A percentile compares a stretch with the other conserved stretches of the same genome.
These are phyloP conservation scores for Gentiana straminea DNA, from an alignment of 257 asterid genomes.

Conservation along the genomic window DNA sequence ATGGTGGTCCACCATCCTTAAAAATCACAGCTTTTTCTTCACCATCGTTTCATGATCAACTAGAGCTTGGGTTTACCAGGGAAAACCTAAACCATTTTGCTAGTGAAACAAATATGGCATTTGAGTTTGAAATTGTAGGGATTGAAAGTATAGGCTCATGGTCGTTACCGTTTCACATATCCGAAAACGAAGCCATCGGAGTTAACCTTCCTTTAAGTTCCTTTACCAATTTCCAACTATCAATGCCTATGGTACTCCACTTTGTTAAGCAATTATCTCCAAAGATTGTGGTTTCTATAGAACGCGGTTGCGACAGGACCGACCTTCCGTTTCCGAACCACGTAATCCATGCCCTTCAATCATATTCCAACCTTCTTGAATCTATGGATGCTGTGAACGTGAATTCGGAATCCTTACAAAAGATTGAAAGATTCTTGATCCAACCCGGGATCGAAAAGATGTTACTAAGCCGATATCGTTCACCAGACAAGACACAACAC, in stretches of 20 bases:
- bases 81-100: slow-evolving; percentile 82
- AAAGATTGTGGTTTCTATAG: slow-evolving; percentile 76
- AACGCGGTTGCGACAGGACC: slow-evolving; percentile 78
- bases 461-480: slow-evolving; percentile 36
- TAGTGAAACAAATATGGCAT: slow-evolving; percentile 43
- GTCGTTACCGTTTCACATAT: slow-evolving; percentile 37
- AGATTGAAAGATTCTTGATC: slow-evolving; percentile 77
- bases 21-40: slow-evolving; percentile 77
- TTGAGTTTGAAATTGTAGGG: slow-evolving; percentile 59
- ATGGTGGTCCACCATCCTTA: slow-evolving; percentile 49
- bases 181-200: slow-evolving; percentile 53
- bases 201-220: slow-evolving; percentile 75
- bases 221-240: slow-evolving; percentile 35
- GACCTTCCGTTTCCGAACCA: slow-evolving; percentile 88
- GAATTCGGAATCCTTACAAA: slow-evolving; percentile 64
- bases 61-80: slow-evolving; percentile 63
- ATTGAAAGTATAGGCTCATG: slow-evolving; percentile 59
- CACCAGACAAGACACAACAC: slow-evolving; percentile 77
- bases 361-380: slow-evolving; percentile 63
- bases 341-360: slow-evolving; percentile 70
- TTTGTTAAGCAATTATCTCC: slow-evolving; percentile 74
- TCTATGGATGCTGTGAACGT: slow-evolving; percentile 78
- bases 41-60: slow-evolving; percentile 57
- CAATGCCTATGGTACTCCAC: slow-evolving; percentile 54
- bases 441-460: slow-evolving; percentile 71